Evolutionary conservation across 352 stramenopile species (phyloP).

Genomic region (Globisporangium parvum): DNA sequence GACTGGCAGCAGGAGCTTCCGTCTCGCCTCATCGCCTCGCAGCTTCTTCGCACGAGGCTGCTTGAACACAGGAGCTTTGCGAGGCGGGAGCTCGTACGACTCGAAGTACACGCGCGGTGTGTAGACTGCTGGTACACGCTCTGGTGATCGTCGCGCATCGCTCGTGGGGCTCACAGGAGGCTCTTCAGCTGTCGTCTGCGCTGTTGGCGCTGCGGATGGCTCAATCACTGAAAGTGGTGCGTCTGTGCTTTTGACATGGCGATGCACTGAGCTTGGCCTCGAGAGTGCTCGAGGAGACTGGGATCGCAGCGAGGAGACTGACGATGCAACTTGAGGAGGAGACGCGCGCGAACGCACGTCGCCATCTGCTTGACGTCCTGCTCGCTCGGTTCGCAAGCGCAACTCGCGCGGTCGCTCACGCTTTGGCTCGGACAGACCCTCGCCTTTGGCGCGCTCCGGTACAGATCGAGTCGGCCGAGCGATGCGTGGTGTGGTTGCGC

Average conservation of each 20-base stretch:
- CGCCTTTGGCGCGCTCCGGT: background rate
- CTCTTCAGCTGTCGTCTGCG: background rate
- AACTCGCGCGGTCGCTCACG: constrained; percentile 12
- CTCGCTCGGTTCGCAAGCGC: constrained; percentile 2
- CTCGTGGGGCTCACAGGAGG: background rate
- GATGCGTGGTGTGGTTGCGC: background rate
- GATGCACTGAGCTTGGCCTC: too few relatives aligned
- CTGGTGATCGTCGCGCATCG: constrained; percentile 1
- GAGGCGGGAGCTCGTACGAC: constrained; percentile 23
- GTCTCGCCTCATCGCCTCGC: constrained; percentile 15
- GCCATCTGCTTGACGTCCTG: background rate
- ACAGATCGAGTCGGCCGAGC: too few relatives aligned
- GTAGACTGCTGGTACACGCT: constrained; percentile 2
- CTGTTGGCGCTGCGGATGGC: background rate
- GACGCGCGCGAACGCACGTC: background rate
- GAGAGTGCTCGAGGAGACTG: too few relatives aligned
- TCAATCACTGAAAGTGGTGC: background rate
- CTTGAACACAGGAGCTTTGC: constrained; percentile 40
- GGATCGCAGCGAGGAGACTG: too few relatives aligned
- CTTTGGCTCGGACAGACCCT: background rate
- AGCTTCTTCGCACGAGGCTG: constrained; percentile 21
- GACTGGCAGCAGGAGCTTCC: constrained; percentile 41
- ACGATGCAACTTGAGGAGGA: too few relatives aligned
- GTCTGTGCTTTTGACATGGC: background rate
- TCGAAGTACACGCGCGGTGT: constrained; percentile 14